Evolutionary conservation across 1,139 yeast species (phyloP).

Genomic region (Debaryomycetaceae sp.): DNA sequence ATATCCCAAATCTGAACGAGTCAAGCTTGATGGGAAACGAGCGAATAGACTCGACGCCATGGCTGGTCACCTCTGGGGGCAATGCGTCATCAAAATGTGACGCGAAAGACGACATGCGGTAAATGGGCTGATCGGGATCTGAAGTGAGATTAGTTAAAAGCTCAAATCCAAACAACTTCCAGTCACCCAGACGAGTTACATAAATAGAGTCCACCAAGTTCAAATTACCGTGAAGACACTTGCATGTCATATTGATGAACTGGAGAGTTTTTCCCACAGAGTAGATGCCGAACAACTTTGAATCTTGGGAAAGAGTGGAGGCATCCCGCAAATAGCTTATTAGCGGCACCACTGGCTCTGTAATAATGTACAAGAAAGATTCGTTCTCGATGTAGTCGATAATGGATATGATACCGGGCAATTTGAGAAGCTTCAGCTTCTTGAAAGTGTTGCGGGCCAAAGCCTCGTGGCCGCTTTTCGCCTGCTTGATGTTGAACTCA

Average conservation of each 20-base stretch:
- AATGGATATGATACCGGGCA: constrained; percentile 68
- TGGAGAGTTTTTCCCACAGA: constrained; percentile 45
- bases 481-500: constrained; percentile 43
- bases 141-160: constrained; percentile 41
- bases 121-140: constrained; percentile 41
- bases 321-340: constrained; percentile 16
- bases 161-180: constrained; percentile 83
- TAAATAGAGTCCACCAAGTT: constrained; percentile 43
- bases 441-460: constrained; percentile 56
- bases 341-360: constrained; percentile 69
- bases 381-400: constrained; percentile 66
- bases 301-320: constrained; percentile 18
- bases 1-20: constrained; percentile 50
- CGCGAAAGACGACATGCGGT: constrained; percentile 14
- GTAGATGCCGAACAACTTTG: constrained; percentile 48
- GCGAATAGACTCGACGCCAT: constrained; percentile 35
- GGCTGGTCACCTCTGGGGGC: constrained; percentile 34
- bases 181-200: constrained; percentile 59
- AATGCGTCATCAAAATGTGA: constrained; percentile 15
- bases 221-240: constrained; percentile 57
- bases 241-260: constrained; percentile 54
- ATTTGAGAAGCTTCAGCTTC: constrained; percentile 55
- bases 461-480: constrained; percentile 21
- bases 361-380: constrained; percentile 51
- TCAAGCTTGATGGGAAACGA: constrained; percentile 41